Percentiles rank a stretch among this genome's conserved stretches.
Evolutionary conservation across 2,329 filamentous ascomycete species (phyloP).

Genomic region (Elsinoe perseae): DNA sequence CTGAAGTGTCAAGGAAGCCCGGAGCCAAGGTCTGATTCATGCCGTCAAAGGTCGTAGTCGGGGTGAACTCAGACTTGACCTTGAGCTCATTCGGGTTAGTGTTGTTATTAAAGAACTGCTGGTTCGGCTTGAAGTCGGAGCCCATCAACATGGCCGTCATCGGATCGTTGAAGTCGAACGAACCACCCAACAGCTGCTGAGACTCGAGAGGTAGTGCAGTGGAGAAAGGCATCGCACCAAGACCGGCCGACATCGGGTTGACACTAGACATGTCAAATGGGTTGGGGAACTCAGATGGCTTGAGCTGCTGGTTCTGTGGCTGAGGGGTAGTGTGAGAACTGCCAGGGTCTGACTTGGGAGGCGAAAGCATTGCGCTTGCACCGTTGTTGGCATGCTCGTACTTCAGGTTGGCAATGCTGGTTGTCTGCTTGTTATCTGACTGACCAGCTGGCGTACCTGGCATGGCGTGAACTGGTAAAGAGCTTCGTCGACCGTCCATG

Average conservation of each 20-base stretch:
- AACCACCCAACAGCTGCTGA: conserved; percentile 45
- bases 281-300: conserved; percentile 20
- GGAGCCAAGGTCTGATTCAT: conserved; percentile 37
- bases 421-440: conserved; percentile 22
- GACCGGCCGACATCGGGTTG: conserved; percentile 26
- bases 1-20: conserved; percentile 28
- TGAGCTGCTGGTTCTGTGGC: conserved; percentile 18
- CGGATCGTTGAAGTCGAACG: conserved; percentile 40
- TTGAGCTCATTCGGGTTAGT: conserved; percentile 33
- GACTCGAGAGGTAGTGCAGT: conserved; percentile 45
- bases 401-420: conserved; percentile 21
- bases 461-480: conserved; percentile 30
- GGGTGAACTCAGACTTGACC: conserved; percentile 23
- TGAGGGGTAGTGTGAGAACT: conserved; percentile 15
- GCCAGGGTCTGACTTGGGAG: conserved; percentile 16
- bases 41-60: conserved; percentile 28
- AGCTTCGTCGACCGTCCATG: conserved; percentile 35
- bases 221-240: conserved; percentile 39
- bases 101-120: conserved; percentile 39
- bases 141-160: conserved; percentile 41
- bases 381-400: conserved; percentile 21
- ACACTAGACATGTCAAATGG: conserved; percentile 24
- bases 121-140: conserved; percentile 31
- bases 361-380: conserved; percentile 26
- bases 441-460: conserved; percentile 18